Percentiles rank a stretch among this genome's conserved stretches.
These are phyloP conservation scores for Ascosphaera aggregata DNA, from an alignment of 2,329 filamentous ascomycete species.

Conservation along the genomic window DNA sequence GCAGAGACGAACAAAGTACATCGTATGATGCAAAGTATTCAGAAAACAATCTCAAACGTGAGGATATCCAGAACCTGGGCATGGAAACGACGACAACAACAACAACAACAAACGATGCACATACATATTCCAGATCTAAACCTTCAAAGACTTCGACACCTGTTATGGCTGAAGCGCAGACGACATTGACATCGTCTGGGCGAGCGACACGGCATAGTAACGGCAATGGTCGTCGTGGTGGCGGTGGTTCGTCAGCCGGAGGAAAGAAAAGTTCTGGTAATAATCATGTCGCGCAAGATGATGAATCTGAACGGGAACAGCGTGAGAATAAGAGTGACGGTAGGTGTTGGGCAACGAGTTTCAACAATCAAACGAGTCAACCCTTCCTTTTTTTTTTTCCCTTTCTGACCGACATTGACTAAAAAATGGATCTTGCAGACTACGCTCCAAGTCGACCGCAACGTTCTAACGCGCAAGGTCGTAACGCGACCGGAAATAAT, in stretches of 20 bases:
- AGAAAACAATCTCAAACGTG: background rate
- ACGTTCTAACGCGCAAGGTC: background rate
- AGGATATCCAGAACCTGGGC: background rate
- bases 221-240: background rate
- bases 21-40: background rate
- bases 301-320: background rate
- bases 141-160: slow-evolving; percentile 12
- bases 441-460: background rate
- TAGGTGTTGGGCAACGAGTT: too few relatives aligned
- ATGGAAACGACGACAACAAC: slow-evolving; percentile 2
- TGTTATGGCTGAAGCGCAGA: slow-evolving; percentile 4
- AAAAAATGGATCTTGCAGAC: too few relatives aligned
- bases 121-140: slow-evolving; percentile 6
- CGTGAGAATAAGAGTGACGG: background rate
- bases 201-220: background rate
- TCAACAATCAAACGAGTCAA: too few relatives aligned
- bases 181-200: background rate
- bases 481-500: background rate
- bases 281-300: background rate
- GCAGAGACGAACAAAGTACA: background rate
- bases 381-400: too few relatives aligned
- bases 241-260: background rate
- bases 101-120: slow-evolving; percentile 2
- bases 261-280: background rate
- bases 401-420: too few relatives aligned